phyloP scores from a whole-genome alignment of 192 early-diverging fungal genomes.

The Coemansia umbellata region DNA sequence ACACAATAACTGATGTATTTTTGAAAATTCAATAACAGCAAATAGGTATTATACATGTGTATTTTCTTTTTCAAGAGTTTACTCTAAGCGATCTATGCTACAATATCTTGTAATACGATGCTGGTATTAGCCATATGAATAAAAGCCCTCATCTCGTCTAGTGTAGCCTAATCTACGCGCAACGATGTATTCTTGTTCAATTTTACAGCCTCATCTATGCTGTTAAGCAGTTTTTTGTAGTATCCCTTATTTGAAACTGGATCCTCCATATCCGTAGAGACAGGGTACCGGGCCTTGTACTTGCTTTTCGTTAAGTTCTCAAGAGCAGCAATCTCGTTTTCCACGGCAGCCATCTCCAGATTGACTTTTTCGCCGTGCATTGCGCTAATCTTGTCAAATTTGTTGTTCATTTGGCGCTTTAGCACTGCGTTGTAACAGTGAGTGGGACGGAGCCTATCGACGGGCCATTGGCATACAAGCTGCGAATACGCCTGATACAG shows the following conservation, averaged over 20 bases:
- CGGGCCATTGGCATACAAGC: conserved; percentile 59
- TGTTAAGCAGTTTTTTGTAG: conserved; percentile 32
- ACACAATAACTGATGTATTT: neutral
- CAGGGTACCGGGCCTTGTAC: conserved; percentile 21
- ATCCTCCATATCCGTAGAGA: conserved; percentile 17
- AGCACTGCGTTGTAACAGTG: conserved; percentile 64
- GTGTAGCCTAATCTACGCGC: conserved; percentile 24
- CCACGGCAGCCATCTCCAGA: conserved; percentile 6
- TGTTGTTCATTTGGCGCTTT: conserved; percentile 30
- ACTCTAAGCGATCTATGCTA: too few species aligned
- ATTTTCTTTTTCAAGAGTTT: too few species aligned
- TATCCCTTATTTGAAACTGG: conserved; percentile 35
- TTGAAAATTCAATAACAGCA: too few species aligned
- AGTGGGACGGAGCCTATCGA: conserved; percentile 64
- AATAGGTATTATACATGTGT: too few species aligned
- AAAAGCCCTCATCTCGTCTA: neutral
- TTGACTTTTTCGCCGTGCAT: conserved; percentile 25
- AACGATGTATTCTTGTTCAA: conserved; percentile 19
- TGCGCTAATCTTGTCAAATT: conserved; percentile 25
- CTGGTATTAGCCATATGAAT: conserved; percentile 2
- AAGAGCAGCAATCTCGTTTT: conserved; percentile 24
- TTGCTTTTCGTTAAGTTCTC: conserved; percentile 22
- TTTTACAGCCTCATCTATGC: conserved; percentile 31
- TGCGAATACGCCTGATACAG: conserved; percentile 62
- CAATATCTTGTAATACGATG: too few species aligned